A percentile compares a stretch with the other conserved stretches of the same genome.
Evolutionary conservation across 768 basidiomycete genomes (phyloP).

Genomic region (Pleurotus cornucopiae): DNA sequence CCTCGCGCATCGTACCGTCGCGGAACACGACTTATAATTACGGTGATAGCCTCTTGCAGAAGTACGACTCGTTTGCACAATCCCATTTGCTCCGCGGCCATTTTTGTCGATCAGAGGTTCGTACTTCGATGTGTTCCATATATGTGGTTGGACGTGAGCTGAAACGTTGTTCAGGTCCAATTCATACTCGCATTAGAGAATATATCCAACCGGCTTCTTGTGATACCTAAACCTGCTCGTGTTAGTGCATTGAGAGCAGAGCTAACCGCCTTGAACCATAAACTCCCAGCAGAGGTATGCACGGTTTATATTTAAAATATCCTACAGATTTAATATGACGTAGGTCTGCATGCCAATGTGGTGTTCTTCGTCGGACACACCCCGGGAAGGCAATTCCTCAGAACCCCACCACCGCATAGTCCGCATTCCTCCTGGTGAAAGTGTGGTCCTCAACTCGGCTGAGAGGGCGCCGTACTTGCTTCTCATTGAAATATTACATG

Average conservation of each 20-base stretch:
- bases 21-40: constrained; percentile 39
- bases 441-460: constrained; percentile 96
- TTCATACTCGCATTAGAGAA: constrained; percentile 87
- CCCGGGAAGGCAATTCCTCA: constrained; percentile 33
- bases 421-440: constrained; percentile 95
- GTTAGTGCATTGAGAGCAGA: constrained; percentile 97
- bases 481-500: constrained; percentile 84
- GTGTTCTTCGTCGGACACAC: constrained; percentile 70
- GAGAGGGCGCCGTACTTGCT: constrained; percentile 93
- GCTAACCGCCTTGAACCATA: constrained; percentile 91
- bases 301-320: not conserved
- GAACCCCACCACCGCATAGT: constrained; percentile 91
- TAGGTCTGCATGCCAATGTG: constrained; percentile 88
- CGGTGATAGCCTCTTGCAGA: constrained; percentile 57
- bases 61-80: constrained; percentile 67
- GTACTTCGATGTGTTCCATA: constrained; percentile 17
- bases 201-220: constrained; percentile 86
- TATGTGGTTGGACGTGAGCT: constrained; percentile 1
- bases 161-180: constrained; percentile 52
- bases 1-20: constrained; percentile 39
- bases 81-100: constrained; percentile 75
- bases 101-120: constrained; percentile 83
- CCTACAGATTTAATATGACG: constrained; percentile 5
- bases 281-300: constrained; percentile 88
- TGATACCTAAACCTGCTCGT: constrained; percentile 90